Evolutionary conservation across 805 yeast genomes (phyloP).

Genomic region (Teunomyces funiuensis): DNA sequence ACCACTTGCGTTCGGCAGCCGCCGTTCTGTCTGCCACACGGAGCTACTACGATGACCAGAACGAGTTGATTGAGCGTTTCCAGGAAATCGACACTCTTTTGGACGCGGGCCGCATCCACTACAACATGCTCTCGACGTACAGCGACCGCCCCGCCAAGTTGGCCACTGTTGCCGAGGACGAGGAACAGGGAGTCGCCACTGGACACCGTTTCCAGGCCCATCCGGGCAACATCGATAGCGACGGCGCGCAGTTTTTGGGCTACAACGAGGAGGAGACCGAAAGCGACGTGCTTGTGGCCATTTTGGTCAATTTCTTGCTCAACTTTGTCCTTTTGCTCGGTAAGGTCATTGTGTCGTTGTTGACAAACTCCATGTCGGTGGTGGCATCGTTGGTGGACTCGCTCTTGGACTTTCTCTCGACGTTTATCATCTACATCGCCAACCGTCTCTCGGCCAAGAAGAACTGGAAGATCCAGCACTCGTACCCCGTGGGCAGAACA

Average conservation of each 20-base stretch:
- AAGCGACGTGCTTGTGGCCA: conserved; percentile 55
- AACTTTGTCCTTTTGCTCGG: conserved; percentile 61
- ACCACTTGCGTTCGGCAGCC: conserved; percentile 15
- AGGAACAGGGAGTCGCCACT: neutral
- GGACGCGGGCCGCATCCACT: conserved; percentile 66
- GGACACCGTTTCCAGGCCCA: conserved; percentile 37
- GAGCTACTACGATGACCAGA: conserved; percentile 57
- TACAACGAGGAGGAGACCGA: conserved; percentile 43
- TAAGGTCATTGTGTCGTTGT: conserved; percentile 56
- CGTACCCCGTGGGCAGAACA: conserved; percentile 69
- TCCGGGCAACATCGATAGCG: conserved; percentile 62
- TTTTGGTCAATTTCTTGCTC: conserved; percentile 59
- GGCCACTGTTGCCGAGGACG: conserved; percentile 18
- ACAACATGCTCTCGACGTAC: conserved; percentile 62
- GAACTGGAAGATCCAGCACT: conserved; percentile 46
- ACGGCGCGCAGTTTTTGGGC: conserved; percentile 56
- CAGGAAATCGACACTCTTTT: conserved; percentile 61
- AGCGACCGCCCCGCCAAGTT: conserved; percentile 32
- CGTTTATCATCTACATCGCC: conserved; percentile 66
- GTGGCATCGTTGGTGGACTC: conserved; percentile 78
- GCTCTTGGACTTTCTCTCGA: conserved; percentile 68
- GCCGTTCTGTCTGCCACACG: conserved; percentile 19
- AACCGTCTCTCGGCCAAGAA: conserved; percentile 48
- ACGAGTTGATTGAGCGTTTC: conserved; percentile 56
- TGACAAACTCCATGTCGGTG: conserved; percentile 71